These are phyloP conservation scores for Marasmius oreades DNA, from an alignment of 1,284 basidiomycete genomes.

Conservation along the genomic window DNA sequence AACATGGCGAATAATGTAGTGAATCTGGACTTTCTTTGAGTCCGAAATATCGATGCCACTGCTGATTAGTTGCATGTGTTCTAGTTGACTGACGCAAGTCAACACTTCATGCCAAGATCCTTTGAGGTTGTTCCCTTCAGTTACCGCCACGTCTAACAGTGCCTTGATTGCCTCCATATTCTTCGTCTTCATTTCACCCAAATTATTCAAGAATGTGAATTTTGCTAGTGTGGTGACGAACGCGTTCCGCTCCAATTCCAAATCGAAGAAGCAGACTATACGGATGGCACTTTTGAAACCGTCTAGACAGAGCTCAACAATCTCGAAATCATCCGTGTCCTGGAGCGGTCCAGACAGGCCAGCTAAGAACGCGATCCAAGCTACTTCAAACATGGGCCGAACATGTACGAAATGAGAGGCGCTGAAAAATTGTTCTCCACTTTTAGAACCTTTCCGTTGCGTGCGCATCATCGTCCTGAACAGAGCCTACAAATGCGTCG, in stretches of 20 bases:
- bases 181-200: constrained; percentile 97
- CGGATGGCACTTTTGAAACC: constrained; percentile 93
- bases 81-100: constrained; percentile 93
- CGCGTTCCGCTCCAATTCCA: constrained; percentile 93
- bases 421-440: constrained; percentile 86
- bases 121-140: constrained; percentile 92
- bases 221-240: constrained; percentile 98
- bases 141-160: constrained; percentile 88
- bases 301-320: constrained; percentile 89
- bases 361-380: constrained; percentile 96
- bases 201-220: constrained; percentile 94
- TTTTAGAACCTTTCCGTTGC: constrained; percentile 74
- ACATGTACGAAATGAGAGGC: constrained; percentile 95
- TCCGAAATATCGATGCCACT: constrained; percentile 85
- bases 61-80: constrained; percentile 95
- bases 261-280: constrained; percentile 92
- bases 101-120: constrained; percentile 95
- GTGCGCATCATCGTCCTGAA: constrained; percentile 88
- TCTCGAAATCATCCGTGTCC: constrained; percentile 87
- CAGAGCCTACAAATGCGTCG: constrained; percentile 55
- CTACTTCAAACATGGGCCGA: constrained; percentile 96
- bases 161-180: constrained; percentile 98
- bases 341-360: constrained; percentile 91
- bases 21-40: constrained; percentile 41
- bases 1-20: not conserved